Base-by-base conservation (phyloP, 2,329 filamentous ascomycete species). In the Colletotrichum viniferum region DNA sequence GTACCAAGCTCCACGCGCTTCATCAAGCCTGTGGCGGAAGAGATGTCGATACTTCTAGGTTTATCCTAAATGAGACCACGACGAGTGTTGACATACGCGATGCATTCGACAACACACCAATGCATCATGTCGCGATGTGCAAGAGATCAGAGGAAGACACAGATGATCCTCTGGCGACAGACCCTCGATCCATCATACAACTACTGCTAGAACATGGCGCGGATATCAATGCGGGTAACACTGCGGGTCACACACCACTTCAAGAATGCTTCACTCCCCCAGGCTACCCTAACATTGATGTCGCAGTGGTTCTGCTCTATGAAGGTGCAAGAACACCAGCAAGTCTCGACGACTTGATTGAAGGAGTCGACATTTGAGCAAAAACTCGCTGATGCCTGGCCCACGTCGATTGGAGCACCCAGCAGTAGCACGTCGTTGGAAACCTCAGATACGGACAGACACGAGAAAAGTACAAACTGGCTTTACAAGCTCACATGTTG, bases 361-460 rank as follows among this genome's bases (percentile, higher is more conserved):
- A 48, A n/a, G 18, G 0, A 21, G 18, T 48, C 10, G 38, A n/a
- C 18, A 48, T 48, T 48, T 48, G 9, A 21, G 38, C 18, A 21
- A 48, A 21, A 12, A 0, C 38, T 48, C 0, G 10, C 10, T 12
- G 18, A n/a, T 48, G 38, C 9, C 38, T 48, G 38, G 18, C 0
- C 38, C 18, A 48, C 1, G 38, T n/a, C 38, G 18, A 48, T 2
- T 21, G 38, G 18, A 12, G 12, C 38, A 1, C 18, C 3, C 9
- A 48, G 18, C 38, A 48, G 18, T 48, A n/a, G 18, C 38, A 48
- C 18, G 2, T 48, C 38, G 18, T n/a, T 12, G 1, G 18, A 48
- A 48, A 48, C 2, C 0, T 48, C 4, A 1, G 38, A 48, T n/a
- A 2, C 10, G 0, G 5, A 48, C 18, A 48, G 18, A 12, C 38